Base-by-base conservation (phyloP, 257 asterid genomes). In the Solanum appendiculatum region DNA sequence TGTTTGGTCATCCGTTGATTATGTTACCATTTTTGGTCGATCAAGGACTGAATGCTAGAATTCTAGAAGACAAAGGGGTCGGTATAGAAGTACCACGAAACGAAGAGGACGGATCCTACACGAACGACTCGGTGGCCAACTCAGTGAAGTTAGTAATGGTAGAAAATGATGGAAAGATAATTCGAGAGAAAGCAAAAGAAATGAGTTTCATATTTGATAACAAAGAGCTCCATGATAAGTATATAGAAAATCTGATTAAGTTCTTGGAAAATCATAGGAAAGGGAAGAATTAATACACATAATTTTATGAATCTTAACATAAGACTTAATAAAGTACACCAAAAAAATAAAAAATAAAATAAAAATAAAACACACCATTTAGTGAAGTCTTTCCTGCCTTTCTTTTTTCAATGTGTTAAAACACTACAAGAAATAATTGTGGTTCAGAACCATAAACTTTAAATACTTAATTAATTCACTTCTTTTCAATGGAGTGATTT, bases 1-100 rank as follows among this genome's bases (percentile, higher is more conserved):
- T 93, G 14, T 90, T 90, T 9, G 98, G 99, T 11, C 91, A 91
- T 46, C 94, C 93, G 68, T 86, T 96, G 89, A 91, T 96, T 11
- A 14, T 96, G 90, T 90, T 96, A 48, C 99, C 98, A 1, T 86
- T 96, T 29, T 93, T 93, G 95, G 94, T 95, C 60, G 99, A 96
- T 87, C 97, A 96, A 64, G 99, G 99, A 83, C 64, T 92, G 90
- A 96, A 93, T 74, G 92, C 98, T 14, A 90, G 99, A 91, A 89
- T 95, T 33, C 64, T 96, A 91, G 85, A 88, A 14, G 96, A 90
- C 23, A 95, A 93, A 92, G 85, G 87, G 18, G 93, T 94, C 3
- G 99, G 98, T 23, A 74, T 95, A 14, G 99, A 96, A 87, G 92
- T 96, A 70, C 92, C 90, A 0, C 93, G 95, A 84, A 72, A 91